These are phyloP conservation scores for Pseudocercospora macadamiae DNA, from an alignment of 2,329 filamentous ascomycete genomes.

Conservation along the genomic window DNA sequence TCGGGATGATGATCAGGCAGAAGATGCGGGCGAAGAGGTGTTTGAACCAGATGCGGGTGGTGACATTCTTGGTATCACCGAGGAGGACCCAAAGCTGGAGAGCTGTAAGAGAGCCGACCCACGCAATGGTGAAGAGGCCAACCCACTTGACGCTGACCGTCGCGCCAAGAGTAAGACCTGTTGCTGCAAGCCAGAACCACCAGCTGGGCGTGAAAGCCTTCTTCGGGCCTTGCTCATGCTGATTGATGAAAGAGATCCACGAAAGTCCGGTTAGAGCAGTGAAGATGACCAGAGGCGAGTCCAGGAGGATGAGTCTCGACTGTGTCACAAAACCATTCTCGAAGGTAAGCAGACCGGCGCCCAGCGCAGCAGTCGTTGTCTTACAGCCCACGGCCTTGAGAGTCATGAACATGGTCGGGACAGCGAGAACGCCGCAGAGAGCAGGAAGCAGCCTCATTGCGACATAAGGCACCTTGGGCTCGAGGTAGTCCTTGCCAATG, in stretches of 20 bases:
- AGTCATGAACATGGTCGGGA: constrained; percentile 92
- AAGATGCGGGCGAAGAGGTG: constrained; percentile 90
- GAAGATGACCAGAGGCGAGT: constrained; percentile 90
- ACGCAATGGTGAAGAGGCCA: constrained; percentile 96
- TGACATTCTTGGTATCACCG: constrained; percentile 84
- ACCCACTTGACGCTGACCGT: constrained; percentile 99
- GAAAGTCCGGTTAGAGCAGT: constrained; percentile 89
- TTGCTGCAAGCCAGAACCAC: constrained; percentile 97
- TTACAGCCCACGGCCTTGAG: constrained; percentile 89
- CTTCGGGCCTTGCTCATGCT: constrained; percentile 87
- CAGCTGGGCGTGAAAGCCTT: constrained; percentile 87
- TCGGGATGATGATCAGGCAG: constrained; percentile 86
- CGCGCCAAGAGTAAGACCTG: constrained; percentile 83
- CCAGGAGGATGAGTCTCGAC: constrained; percentile 91
- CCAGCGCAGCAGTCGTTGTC: constrained; percentile 80
- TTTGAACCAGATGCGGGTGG: constrained; percentile 82
- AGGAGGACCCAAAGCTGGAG: constrained; percentile 94
- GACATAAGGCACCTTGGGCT: constrained; percentile 93
- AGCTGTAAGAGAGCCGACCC: constrained; percentile 89
- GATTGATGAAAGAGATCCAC: constrained; percentile 93
- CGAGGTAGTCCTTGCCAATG: constrained; percentile 97
- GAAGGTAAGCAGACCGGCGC: constrained; percentile 85
- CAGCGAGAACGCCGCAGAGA: constrained; percentile 81
- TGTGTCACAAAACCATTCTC: constrained; percentile 96
- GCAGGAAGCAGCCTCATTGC: constrained; percentile 95